Base-by-base conservation (phyloP, 768 basidiomycete genomes). In the Trametopsis cervina region DNA sequence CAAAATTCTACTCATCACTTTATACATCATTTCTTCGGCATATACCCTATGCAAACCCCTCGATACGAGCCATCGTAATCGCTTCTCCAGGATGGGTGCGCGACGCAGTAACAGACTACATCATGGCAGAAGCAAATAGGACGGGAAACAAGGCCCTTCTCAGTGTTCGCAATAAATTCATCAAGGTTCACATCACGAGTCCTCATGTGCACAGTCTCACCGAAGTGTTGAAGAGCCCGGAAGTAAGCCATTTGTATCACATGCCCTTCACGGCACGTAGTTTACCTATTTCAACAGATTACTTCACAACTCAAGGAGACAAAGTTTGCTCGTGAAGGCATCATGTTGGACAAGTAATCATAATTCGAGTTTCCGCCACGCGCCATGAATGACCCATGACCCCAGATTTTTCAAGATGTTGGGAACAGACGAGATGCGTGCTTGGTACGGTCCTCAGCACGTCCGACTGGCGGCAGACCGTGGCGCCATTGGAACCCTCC, bases 381-480 rank as follows among this genome's bases (percentile, higher is more conserved):
- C n/a, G n/a, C n/a, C 18, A 45, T 11, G 3, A 12, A 26, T 41
- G n/a, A 36, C 3, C 9, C 21, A 29, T 33, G 29, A 15, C 15
- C 25, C 2, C 55, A 97, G 94, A 56, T 99, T 99, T 70, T 93
- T 93, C 71, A 99, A 97, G 66, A 98, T 94, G 92, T 78, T 98
- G 23, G 91, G 86, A 0, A 77, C 76, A 1, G 94, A 99, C 57
- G 94, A 97, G 63, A 83, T 94, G 72, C 77, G 96, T 46, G 96
- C 96, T 4, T 99, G 96, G 96, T 99, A 99, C 64, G 96, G 95
- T 1, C 90, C 94, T 11, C 84, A 89, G 42, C 96, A 99, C 65
- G 96, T 99, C 47, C 72, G 76, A 42, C 75, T 96, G 18, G 96
- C 96, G 3, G 85, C 89, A 27, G 89, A 94, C 60, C 76, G 96